Evolutionary conservation across 1,139 yeast species (phyloP).

Genomic region (Wickerhamiella pararugosa): DNA sequence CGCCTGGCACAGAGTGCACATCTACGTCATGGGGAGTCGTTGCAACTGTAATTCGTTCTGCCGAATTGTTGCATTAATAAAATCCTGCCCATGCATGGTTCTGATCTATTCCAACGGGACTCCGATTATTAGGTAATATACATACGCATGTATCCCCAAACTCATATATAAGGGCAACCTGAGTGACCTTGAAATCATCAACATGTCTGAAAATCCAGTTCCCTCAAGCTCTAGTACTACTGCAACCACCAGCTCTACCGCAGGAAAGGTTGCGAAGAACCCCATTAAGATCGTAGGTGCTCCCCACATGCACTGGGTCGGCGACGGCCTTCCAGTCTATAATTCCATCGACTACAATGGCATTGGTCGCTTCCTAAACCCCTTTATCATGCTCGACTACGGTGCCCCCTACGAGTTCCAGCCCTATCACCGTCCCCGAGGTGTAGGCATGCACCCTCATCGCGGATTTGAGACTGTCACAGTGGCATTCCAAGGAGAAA

Average conservation of each 20-base stretch:
- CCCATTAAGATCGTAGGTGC: not conserved
- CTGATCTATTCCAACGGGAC: too few species aligned
- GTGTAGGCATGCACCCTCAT: conserved; percentile 60
- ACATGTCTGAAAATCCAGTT: not conserved
- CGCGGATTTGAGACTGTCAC: conserved; percentile 85
- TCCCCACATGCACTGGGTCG: conserved; percentile 8
- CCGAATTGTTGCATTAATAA: too few species aligned
- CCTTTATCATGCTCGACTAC: conserved; percentile 76
- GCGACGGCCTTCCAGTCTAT: conserved; percentile 9
- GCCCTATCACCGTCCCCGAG: conserved; percentile 12
- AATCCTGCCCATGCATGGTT: too few species aligned
- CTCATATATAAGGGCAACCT: too few species aligned
- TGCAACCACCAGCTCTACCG: too few species aligned
- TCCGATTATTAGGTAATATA: too few species aligned
- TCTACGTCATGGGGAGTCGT: too few species aligned
- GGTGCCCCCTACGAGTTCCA: conserved; percentile 30
- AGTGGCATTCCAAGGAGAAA: conserved; percentile 51
- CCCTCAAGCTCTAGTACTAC: not conserved
- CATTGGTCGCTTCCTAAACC: conserved; percentile 40
- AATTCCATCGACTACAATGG: conserved; percentile 8
- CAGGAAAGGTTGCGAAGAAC: not conserved
- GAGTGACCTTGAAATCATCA: too few species aligned
- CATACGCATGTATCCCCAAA: too few species aligned
- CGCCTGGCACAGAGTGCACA: too few species aligned
- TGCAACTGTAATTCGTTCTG: too few species aligned